These are phyloP conservation scores for Blastocrithidia nonstop DNA, from an alignment of 208 protist species.

Conservation along the genomic window DNA sequence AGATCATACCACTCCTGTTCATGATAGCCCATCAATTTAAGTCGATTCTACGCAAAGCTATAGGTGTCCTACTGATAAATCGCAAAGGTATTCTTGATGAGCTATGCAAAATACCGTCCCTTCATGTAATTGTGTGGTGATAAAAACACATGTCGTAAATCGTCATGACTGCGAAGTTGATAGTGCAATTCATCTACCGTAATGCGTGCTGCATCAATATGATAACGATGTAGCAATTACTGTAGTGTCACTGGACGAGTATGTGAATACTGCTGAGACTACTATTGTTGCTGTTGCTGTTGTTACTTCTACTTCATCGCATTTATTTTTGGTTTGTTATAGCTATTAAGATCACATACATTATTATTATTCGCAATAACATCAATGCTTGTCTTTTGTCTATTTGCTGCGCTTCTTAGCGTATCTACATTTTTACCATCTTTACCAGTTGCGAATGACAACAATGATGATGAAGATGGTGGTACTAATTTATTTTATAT, in stretches of 20 bases:
- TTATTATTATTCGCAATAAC: too few relatives aligned
- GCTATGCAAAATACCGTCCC: slow-evolving; percentile 85
- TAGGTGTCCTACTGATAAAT: slow-evolving; percentile 77
- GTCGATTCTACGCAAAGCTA: slow-evolving; percentile 76
- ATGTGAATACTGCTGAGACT: too few relatives aligned
- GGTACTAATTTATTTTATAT: too few relatives aligned
- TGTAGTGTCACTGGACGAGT: slow-evolving; percentile 49
- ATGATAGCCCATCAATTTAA: slow-evolving; percentile 58
- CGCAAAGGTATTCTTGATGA: slow-evolving; percentile 70
- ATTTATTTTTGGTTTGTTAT: too few relatives aligned
- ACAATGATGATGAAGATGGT: too few relatives aligned
- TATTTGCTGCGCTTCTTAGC: too few relatives aligned
- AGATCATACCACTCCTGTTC: slow-evolving; percentile 90
- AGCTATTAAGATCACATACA: too few relatives aligned
- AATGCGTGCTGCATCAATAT: slow-evolving; percentile 62
- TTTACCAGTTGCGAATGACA: too few relatives aligned
- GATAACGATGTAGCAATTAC: slow-evolving; percentile 52
- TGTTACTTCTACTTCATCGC: too few relatives aligned
- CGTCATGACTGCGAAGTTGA: slow-evolving; percentile 40
- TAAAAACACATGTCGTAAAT: slow-evolving; percentile 63
- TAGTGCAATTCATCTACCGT: slow-evolving; percentile 81
- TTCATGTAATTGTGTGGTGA: slow-evolving; percentile 83
- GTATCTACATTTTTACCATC: too few relatives aligned
- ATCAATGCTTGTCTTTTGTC: too few relatives aligned
- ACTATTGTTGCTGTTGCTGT: too few relatives aligned